A percentile compares a stretch with the other conserved stretches of the same genome.
Evolutionary conservation across 2,329 filamentous ascomycete genomes (phyloP).

Genomic region (Aschersonia sp.): DNA sequence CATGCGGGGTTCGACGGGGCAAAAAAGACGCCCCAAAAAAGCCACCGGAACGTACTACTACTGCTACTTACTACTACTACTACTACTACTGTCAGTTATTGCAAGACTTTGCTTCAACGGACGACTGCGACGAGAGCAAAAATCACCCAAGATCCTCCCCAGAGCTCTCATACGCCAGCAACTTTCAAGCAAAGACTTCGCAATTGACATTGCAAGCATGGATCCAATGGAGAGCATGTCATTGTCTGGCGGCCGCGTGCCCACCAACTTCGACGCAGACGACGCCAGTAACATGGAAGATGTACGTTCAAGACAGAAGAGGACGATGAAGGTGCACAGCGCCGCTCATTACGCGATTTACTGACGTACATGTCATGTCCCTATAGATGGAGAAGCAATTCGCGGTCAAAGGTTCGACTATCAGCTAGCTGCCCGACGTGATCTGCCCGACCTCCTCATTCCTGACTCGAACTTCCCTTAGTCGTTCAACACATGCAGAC

Average conservation of each 20-base stretch:
- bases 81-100: too few species aligned
- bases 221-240: conserved; percentile 25
- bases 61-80: too few species aligned
- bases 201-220: conserved; percentile 11
- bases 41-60: too few species aligned
- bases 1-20: too few species aligned
- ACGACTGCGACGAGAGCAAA: too few species aligned
- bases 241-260: conserved; percentile 16
- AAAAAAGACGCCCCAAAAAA: too few species aligned
- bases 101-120: too few species aligned
- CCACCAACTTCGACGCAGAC: conserved; percentile 46
- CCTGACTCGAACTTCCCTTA: conserved; percentile 8
- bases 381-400: conserved; percentile 95
- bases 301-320: conserved; percentile 22
- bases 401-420: conserved; percentile 70
- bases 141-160: too few species aligned
- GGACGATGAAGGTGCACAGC: neutral
- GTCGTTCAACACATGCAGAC: conserved; percentile 93
- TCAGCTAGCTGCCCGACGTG: neutral
- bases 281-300: conserved; percentile 40
- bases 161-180: too few species aligned
- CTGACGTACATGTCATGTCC: neutral
- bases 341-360: neutral
- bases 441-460: neutral
- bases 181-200: neutral